Base-by-base conservation (phyloP, 2,329 filamentous ascomycete genomes). In the Botrytis porri region DNA sequence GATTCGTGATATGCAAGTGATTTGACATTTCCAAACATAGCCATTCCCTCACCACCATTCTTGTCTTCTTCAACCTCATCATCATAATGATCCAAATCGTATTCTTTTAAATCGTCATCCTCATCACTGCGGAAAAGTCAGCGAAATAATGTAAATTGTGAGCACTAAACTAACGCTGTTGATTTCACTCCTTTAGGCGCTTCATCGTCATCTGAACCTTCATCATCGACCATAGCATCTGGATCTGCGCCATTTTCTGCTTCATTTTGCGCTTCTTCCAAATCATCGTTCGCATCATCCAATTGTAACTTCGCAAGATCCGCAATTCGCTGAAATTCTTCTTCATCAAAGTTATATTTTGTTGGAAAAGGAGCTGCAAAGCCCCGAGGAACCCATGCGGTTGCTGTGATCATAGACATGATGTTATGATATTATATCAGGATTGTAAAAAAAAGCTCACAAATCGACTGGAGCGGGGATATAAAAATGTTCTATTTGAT, bases 1-100 rank as follows among this genome's bases (percentile, higher is more conserved):
- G 93, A 94, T 77, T 95, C 90, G 85, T 99, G 95, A 84, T 98
- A 99, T 22, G 94, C 93, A 39, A 99, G 86, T 43, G 93, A 95
- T 83, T 96, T 97, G 81, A 97, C 89, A 81, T 98, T 98, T 80
- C 95, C 94, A 81, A 99, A 98, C 88, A 98, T 97, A 79, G 91
- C 92, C 87, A 96, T 91, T 71, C 91, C 88, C 79, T 93, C 91
- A 67, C 88, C 89, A 29, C 83, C 83, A 35, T 85, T 86, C 74
- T 93, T 88, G 43, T 90, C 90, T 1, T 88, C 87, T 22, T 88
- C 87, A 12, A 90, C 88, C 64, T 96, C 93, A 77, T 96, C 92
- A 79, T 99, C 96, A 82, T 99, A 99, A 82, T 97, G 90, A 76
- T 98, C 95, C 71, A 99, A 88, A 81, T 99, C 92, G 83, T 98